Conservation (phyloP, 1,284 basidiomycete species). For the Cystobasidiaceae sp. region DNA sequence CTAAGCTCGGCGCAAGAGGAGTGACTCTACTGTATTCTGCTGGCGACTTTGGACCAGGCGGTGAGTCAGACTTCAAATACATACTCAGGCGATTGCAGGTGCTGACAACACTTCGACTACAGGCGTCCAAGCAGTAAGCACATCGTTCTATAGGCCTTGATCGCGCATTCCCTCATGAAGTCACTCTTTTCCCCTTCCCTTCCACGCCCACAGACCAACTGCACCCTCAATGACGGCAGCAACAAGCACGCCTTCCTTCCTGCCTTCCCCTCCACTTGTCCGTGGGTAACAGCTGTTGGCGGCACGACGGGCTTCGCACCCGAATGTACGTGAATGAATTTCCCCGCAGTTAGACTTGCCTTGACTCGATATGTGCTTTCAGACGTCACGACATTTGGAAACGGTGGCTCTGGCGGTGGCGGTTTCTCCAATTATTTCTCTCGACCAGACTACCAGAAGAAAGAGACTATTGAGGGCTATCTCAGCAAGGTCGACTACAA, state of each 20-base stretch:
- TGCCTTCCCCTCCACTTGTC: constrained; percentile 62
- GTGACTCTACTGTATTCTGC: constrained; percentile 61
- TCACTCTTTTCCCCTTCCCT: too few species aligned
- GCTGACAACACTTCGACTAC: constrained; percentile 51
- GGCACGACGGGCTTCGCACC: constrained; percentile 55
- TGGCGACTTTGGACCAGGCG: constrained; percentile 65
- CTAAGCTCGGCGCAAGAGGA: constrained; percentile 59
- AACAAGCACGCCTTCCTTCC: constrained; percentile 58
- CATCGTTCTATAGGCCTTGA: too few species aligned
- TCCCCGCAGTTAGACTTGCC: constrained; percentile 40
- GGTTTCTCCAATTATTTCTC: constrained; percentile 63
- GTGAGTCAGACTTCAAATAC: constrained; percentile 53
- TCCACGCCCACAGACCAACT: background rate
- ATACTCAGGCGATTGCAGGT: too few species aligned
- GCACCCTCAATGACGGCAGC: constrained; percentile 55
- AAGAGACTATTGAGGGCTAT: constrained; percentile 1
- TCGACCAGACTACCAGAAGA: constrained; percentile 55
- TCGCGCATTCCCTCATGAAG: too few species aligned
- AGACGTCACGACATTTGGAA: constrained; percentile 3
- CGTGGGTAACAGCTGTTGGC: constrained; percentile 61
- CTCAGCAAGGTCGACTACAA: constrained; percentile 5
- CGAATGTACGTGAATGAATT: constrained; percentile 47
- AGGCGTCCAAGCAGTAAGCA: background rate
- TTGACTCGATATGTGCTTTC: background rate
- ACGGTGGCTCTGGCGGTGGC: constrained; percentile 43